These are phyloP conservation scores for Tympanopsis confertula DNA, from an alignment of 2,329 filamentous ascomycete genomes.

Conservation along the genomic window DNA sequence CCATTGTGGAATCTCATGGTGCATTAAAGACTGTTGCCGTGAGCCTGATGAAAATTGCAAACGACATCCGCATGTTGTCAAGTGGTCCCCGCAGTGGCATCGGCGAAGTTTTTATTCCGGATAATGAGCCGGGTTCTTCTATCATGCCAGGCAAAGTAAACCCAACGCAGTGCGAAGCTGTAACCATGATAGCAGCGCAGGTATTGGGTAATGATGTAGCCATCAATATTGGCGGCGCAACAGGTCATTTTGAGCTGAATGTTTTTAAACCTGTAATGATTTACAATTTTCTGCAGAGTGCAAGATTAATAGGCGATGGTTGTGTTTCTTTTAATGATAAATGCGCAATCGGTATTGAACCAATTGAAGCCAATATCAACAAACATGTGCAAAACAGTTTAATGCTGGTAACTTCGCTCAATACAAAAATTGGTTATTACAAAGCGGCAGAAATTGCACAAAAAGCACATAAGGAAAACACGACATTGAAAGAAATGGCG, in stretches of 20 bases:
- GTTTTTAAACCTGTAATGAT: slow-evolving; percentile 98
- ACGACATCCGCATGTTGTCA: slow-evolving; percentile 94
- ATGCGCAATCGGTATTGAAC: slow-evolving; percentile 74
- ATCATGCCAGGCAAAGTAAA: slow-evolving; percentile 99
- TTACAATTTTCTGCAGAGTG: slow-evolving; percentile 85
- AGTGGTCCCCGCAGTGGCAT: slow-evolving; percentile 92
- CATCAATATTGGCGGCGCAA: slow-evolving; percentile 86
- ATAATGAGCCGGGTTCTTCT: slow-evolving; percentile 94
- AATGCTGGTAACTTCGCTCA: slow-evolving; percentile 96
- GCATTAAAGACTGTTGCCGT: slow-evolving; percentile 83
- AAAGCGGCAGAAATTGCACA: slow-evolving; percentile 95
- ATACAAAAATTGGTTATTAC: slow-evolving; percentile 94
- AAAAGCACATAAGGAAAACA: slow-evolving; percentile 96
- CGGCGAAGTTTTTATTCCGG: slow-evolving; percentile 81
- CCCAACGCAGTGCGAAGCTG: slow-evolving; percentile 91
- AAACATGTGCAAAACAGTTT: slow-evolving; percentile 88
- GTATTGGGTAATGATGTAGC: slow-evolving; percentile 97
- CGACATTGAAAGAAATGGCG: slow-evolving; percentile 85
- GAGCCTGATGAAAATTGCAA: slow-evolving; percentile 94
- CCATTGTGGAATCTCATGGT: slow-evolving; percentile 86
- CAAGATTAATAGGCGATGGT: slow-evolving; percentile 74
- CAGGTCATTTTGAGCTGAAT: slow-evolving; percentile 97
- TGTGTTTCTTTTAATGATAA: slow-evolving; percentile 95
- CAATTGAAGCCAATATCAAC: slow-evolving; percentile 85
- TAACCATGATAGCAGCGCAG: slow-evolving; percentile 96